These are phyloP conservation scores for Calycina herbarum DNA, from an alignment of 2,329 filamentous ascomycete genomes.

Conservation along the genomic window DNA sequence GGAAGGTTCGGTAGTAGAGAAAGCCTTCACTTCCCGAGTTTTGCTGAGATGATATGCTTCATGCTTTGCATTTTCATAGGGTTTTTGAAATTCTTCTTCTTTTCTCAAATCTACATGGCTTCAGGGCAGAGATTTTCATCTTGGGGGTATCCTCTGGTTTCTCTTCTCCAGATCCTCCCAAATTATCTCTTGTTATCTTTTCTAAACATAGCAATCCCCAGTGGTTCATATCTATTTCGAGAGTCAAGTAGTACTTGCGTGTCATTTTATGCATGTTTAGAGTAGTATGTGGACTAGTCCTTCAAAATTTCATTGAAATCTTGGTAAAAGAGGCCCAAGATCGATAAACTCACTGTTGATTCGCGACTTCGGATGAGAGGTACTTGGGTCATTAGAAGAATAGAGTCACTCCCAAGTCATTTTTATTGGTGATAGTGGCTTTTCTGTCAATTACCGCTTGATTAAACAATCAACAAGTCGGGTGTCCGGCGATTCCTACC, in stretches of 20 bases:
- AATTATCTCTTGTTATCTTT: neutral
- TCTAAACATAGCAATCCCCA: neutral
- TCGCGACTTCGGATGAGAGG: neutral
- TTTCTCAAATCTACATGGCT: neutral
- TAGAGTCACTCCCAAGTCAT: conserved; percentile 2
- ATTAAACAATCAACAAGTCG: conserved; percentile 6
- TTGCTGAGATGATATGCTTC: neutral
- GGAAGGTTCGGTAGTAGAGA: neutral
- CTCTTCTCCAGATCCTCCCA: neutral
- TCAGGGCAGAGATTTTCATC: neutral
- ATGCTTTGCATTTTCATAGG: neutral
- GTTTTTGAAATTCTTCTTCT: neutral
- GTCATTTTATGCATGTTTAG: neutral
- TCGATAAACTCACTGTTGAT: neutral
- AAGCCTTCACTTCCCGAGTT: neutral
- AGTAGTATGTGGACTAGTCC: neutral
- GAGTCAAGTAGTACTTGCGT: neutral
- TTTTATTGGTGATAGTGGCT: conserved; percentile 3
- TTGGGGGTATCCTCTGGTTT: neutral
- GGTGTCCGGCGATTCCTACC: conserved; percentile 4
- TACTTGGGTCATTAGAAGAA: neutral
- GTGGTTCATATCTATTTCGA: neutral
- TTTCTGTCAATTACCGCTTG: conserved; percentile 1
- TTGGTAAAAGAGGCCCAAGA: neutral
- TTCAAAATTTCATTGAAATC: neutral